Evolutionary conservation across 176 grass and related monocot species (phyloP).

Genomic region (Echinochloa phyllopogon): DNA sequence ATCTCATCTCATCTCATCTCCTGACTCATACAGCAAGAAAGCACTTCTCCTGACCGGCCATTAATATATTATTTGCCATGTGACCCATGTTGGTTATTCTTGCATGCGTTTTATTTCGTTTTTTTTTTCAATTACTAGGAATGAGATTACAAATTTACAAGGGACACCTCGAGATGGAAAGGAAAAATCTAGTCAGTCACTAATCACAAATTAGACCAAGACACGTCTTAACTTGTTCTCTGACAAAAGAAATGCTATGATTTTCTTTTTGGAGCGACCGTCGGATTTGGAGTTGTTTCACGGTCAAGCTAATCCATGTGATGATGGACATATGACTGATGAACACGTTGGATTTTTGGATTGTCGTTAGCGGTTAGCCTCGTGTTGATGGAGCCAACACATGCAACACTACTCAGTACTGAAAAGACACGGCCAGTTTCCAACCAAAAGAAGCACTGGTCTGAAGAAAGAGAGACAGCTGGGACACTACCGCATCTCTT

Average conservation of each 20-base stretch:
- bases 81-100: background rate
- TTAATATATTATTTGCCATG: background rate
- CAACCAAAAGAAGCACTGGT: background rate
- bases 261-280: too few relatives aligned
- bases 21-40: background rate
- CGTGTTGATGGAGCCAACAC: too few relatives aligned
- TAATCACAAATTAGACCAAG: too few relatives aligned
- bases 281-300: too few relatives aligned
- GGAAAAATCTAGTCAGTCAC: too few relatives aligned
- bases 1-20: background rate
- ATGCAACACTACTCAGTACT: background rate
- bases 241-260: too few relatives aligned
- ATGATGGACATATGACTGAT: background rate
- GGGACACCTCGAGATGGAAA: background rate
- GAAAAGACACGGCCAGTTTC: background rate
- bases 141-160: background rate
- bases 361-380: too few relatives aligned
- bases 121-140: background rate
- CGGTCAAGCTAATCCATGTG: background rate
- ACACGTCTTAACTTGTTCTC: too few relatives aligned
- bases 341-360: background rate
- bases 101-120: background rate
- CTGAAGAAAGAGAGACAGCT: background rate
- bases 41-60: background rate
- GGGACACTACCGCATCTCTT: slow-evolving; percentile 2